Base-by-base conservation (phyloP, 495 filamentous ascomycete genomes). In the Penicillium cataractarum region DNA sequence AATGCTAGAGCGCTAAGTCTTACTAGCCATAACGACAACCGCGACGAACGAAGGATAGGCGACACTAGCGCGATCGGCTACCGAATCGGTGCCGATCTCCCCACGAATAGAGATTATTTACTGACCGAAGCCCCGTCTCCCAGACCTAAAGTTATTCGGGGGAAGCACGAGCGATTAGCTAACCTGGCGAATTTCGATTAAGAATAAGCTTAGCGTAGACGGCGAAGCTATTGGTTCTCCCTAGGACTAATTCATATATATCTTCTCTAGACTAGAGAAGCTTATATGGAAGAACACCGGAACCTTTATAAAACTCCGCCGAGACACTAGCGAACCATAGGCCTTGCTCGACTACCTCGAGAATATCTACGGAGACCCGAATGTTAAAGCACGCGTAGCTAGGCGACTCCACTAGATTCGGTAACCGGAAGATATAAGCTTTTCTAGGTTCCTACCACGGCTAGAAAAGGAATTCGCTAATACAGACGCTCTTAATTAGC, bases 201-300 rank as follows among this genome's bases (percentile, higher is more conserved):
- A 55, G 27, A 55, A 55, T 17, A 59, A 59, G 29, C 57, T 59
- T 26, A 26, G 29, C 19, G n/a, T 58, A 21, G 56, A 58, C 21
- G 17, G 56, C 40, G 40, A 21, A 33, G 50, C 58, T 27, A 61
- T 61, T 19, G 40, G 58, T n/a, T 31, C 19, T 4, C 37, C 19
- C 4, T 19, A 54, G 24, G 58, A 54, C 21, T 19, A 61, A 39
- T 61, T 55, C 21, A 44, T 46, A 6, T 61, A 61, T 22, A 27
- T 61, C 0, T 61, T 61, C 49, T 61, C 58, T 33, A 31, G 58
- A 26, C 37, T 61, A 33, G 58, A 61, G 58, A 61, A 61, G 49
- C 49, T 55, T 2, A 50, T 39, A 0, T 55, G 15, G 50, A 61
- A 61, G 50, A 61, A 61, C 9, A 61, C 58, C 26, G 27, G 50